Conservation (phyloP, 2,329 filamentous ascomycete species). For the Exserohilum turcica region DNA sequence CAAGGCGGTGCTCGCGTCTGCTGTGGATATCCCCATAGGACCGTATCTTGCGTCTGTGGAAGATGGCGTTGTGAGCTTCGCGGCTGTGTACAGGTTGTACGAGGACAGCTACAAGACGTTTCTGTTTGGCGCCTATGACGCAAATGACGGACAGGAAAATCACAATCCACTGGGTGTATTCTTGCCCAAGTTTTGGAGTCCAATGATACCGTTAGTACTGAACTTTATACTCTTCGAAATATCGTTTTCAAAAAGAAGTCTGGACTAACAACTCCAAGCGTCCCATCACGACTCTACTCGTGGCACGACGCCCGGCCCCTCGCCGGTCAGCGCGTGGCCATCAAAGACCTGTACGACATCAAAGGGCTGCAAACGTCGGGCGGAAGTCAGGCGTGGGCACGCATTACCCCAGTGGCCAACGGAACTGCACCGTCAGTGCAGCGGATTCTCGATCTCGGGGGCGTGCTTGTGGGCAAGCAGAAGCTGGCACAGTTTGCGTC, state of each 20-base stretch:
- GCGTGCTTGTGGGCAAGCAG: constrained; percentile 59
- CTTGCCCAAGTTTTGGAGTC: constrained; percentile 35
- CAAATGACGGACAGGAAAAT: constrained; percentile 28
- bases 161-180: constrained; percentile 32
- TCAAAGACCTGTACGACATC: constrained; percentile 37
- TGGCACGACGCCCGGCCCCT: constrained; percentile 40
- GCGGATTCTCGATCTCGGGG: constrained; percentile 33
- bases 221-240: too few species aligned
- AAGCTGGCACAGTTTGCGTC: constrained; percentile 57
- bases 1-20: constrained; percentile 1
- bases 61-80: constrained; percentile 21
- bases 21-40: constrained; percentile 29
- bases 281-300: constrained; percentile 49
- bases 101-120: constrained; percentile 38
- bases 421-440: constrained; percentile 31
- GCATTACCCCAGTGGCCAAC: constrained; percentile 24
- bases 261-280: constrained; percentile 16
- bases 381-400: constrained; percentile 32
- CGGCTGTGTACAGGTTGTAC: constrained; percentile 39
- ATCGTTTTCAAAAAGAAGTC: neutral
- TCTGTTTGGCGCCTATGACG: constrained; percentile 37
- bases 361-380: constrained; percentile 33
- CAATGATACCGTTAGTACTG: constrained; percentile 35
- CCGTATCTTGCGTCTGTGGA: constrained; percentile 34
- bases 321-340: constrained; percentile 34